Conservation (phyloP, 805 yeast genomes). For the Starmerella floris region DNA sequence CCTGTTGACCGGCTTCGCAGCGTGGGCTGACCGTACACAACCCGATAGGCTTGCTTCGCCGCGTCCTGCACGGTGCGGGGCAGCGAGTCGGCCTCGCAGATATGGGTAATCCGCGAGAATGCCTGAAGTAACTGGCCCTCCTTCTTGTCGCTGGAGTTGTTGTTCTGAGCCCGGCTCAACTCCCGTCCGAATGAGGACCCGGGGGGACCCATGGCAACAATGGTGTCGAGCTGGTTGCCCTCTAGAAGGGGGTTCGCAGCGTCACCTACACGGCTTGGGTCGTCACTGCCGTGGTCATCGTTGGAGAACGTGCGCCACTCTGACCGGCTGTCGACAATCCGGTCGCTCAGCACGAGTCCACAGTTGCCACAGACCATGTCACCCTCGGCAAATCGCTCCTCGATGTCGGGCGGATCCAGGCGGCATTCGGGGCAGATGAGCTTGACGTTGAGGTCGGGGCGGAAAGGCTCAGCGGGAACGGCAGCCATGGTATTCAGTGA, state of each 20-base stretch:
- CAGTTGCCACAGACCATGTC: slow-evolving; percentile 97
- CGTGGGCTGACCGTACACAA: slow-evolving; percentile 75
- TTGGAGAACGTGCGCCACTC: slow-evolving; percentile 98
- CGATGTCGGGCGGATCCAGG: slow-evolving; percentile 86
- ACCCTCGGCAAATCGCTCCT: slow-evolving; percentile 92
- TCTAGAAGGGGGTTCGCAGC: slow-evolving; percentile 87
- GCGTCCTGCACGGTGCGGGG: slow-evolving; percentile 95
- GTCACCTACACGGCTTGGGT: slow-evolving; percentile 98
- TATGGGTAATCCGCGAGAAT: slow-evolving; percentile 77
- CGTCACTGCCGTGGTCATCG: slow-evolving; percentile 96
- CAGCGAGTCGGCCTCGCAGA: slow-evolving; percentile 92
- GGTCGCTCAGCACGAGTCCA: slow-evolving; percentile 83
- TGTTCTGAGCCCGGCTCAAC: slow-evolving; percentile 77
- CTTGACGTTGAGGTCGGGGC: slow-evolving; percentile 59
- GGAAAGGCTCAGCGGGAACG: slow-evolving; percentile 15
- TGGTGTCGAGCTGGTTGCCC: slow-evolving; percentile 80
- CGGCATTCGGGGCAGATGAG: slow-evolving; percentile 93
- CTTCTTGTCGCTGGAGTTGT: slow-evolving; percentile 69
- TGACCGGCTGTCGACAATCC: slow-evolving; percentile 86
- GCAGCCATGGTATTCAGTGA: neutral
- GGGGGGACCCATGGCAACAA: slow-evolving; percentile 77
- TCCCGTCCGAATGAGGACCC: slow-evolving; percentile 82
- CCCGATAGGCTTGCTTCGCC: slow-evolving; percentile 88
- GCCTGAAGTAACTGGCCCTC: slow-evolving; percentile 83
- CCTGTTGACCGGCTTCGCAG: slow-evolving; percentile 86